Evolutionary conservation across 495 filamentous ascomycete species (phyloP).

Genomic region (Xylaria bambusicola): DNA sequence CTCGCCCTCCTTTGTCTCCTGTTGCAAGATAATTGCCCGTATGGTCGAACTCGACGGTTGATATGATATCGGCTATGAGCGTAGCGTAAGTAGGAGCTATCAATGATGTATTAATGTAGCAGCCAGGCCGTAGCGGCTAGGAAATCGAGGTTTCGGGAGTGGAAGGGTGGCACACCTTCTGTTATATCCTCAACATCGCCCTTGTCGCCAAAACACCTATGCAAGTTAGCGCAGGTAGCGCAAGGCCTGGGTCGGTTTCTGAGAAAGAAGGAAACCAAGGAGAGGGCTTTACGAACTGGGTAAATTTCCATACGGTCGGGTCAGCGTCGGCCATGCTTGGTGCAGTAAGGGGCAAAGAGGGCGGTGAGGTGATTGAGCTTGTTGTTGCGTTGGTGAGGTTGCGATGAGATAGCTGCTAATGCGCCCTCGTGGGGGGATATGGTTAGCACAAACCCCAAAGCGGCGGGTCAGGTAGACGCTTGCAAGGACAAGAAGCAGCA

Average conservation of each 20-base stretch:
- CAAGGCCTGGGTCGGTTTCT: not conserved
- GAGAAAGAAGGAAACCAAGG: not conserved
- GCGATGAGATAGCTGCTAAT: constrained; percentile 34
- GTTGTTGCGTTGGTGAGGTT: constrained; percentile 22
- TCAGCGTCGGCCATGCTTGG: constrained; percentile 95
- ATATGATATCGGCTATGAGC: constrained; percentile 90
- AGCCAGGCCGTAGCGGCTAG: not conserved
- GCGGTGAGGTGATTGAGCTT: constrained; percentile 3
- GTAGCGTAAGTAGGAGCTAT: constrained; percentile 23
- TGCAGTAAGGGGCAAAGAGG: constrained; percentile 10
- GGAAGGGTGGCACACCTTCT: constrained; percentile 67
- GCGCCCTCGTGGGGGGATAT: constrained; percentile 19
- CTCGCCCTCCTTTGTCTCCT: constrained; percentile 94
- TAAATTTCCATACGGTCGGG: constrained; percentile 96
- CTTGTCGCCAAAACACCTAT: constrained; percentile 98
- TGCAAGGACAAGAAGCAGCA: constrained; percentile 20
- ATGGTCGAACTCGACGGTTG: constrained; percentile 98
- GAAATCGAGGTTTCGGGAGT: not conserved
- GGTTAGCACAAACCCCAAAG: constrained; percentile 23
- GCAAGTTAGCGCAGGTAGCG: constrained; percentile 22
- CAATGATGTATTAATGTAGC: not conserved
- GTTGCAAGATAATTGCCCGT: constrained; percentile 98
- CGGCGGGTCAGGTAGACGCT: constrained; percentile 21
- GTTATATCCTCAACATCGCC: constrained; percentile 99
- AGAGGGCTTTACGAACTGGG: constrained; percentile 75